These are phyloP conservation scores for Gnomoniopsis smithogilvyi DNA, from an alignment of 2,329 filamentous ascomycete species.

Conservation along the genomic window DNA sequence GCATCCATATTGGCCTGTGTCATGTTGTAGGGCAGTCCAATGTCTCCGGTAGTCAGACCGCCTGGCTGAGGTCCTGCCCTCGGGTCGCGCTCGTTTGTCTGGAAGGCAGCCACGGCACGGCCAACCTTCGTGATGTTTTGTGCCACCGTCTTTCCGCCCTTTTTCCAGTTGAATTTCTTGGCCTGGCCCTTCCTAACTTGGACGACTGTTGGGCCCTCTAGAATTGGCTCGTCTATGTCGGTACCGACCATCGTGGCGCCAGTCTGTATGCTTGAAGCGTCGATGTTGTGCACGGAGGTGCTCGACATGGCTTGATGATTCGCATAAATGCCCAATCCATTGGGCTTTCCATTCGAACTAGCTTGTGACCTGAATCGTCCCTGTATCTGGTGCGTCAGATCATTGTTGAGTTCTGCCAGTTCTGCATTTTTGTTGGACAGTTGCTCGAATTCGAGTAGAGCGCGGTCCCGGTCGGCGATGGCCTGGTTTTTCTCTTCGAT, in stretches of 20 bases:
- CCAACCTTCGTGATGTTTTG: conserved; percentile 95
- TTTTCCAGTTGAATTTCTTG: conserved; percentile 99
- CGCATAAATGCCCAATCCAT: conserved; percentile 57
- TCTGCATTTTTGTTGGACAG: conserved; percentile 92
- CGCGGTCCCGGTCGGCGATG: conserved; percentile 84
- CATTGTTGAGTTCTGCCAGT: conserved; percentile 91
- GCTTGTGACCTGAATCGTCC: conserved; percentile 83
- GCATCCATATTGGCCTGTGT: conserved; percentile 55
- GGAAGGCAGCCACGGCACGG: conserved; percentile 77
- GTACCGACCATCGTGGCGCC: conserved; percentile 57
- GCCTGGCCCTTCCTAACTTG: conserved; percentile 92
- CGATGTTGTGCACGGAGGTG: conserved; percentile 46
- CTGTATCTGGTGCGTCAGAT: conserved; percentile 91
- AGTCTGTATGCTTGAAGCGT: conserved; percentile 52
- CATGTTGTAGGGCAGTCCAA: conserved; percentile 70
- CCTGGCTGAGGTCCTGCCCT: conserved; percentile 37
- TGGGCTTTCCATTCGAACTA: conserved; percentile 44
- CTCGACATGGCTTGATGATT: conserved; percentile 45
- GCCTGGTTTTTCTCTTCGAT: conserved; percentile 82
- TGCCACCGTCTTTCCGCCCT: conserved; percentile 87
- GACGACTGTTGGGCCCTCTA: conserved; percentile 86
- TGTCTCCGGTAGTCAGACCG: conserved; percentile 58
- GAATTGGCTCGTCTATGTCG: conserved; percentile 63
- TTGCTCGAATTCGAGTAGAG: conserved; percentile 92
- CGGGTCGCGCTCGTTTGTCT: conserved; percentile 25